Evolutionary conservation across 805 yeast species (phyloP), one percentile per base, ranked within the genome.

Genomic region (Wickerhamiella cacticola): DNA sequence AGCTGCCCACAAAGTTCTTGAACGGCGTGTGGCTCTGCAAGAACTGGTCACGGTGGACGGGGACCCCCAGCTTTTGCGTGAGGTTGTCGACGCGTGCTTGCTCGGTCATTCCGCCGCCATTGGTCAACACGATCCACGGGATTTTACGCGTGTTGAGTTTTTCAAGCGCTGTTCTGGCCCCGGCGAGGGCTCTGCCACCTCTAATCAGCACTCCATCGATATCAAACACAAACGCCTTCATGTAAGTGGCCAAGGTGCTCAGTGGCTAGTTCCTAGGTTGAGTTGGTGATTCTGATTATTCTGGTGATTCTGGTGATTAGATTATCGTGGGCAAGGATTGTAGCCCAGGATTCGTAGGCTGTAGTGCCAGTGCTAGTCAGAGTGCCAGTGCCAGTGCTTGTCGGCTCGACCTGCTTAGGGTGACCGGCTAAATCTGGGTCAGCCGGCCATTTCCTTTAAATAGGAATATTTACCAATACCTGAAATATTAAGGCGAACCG

Each of bases 1-100:
- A 78, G 13, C 72, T 69, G 25, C 73, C 74, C 12, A 80, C 82
- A 59, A 86, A 70, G 59, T 83, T 94, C 56, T 76, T 79, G 92
- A 86, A 86, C 26, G 96, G 96, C 1, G 96, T 86, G 65, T 86
- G 95, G 52, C 95, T 94, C 65, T 86, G 95, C 57, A 86, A 81
- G 50, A 86, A 82, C 66, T 86, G 95, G 48, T 78, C 85, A 36
- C 78, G 77, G 10, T 80, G 74, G 50, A 86, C 76, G 38, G 73
- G 73, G 28, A 75, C 66, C 15, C 70, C 74, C 53, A 86, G 70
- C 54, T 85, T 68, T 49, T 72, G 69, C 36, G 80, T 69, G 58
- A 86, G 70, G 56, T 84, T 92, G 49, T 72, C 73, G 44, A 89
- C 82, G 56, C 96, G 71, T 9, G 74, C 79, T 48, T 68, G 61